These are phyloP conservation scores for Fusarium musae DNA, from an alignment of 2,329 filamentous ascomycete genomes.

Conservation along the genomic window DNA sequence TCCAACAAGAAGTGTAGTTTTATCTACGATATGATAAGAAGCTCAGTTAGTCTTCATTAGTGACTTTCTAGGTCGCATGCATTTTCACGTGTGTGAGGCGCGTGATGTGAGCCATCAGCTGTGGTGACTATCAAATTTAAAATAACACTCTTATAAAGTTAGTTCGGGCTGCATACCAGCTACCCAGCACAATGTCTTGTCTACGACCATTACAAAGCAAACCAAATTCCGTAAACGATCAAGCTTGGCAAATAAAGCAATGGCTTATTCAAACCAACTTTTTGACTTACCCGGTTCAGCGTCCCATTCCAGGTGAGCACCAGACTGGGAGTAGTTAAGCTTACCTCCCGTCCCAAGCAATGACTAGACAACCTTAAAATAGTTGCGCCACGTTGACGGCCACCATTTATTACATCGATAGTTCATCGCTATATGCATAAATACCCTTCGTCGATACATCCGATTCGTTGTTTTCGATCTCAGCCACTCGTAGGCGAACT, in stretches of 20 bases:
- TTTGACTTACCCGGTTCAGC: not conserved
- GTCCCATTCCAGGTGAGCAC: not conserved
- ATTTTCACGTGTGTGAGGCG: no score
- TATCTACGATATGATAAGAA: no score
- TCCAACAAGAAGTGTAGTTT: no score
- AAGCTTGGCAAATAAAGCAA: not conserved
- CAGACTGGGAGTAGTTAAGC: not conserved
- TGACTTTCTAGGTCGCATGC: fast-evolving
- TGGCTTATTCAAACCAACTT: not conserved
- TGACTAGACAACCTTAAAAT: not conserved
- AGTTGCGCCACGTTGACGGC: not conserved
- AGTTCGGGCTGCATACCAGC: no score
- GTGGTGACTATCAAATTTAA: no score
- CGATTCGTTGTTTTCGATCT: not conserved
- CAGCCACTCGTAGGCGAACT: not conserved
- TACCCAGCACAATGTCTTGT: no score
- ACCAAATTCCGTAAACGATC: fast-evolving
- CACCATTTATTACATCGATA: not conserved
- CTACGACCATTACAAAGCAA: not conserved
- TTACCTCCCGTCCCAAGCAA: not conserved
- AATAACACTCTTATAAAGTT: no score
- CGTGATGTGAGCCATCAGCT: no score
- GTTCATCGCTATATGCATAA: not conserved
- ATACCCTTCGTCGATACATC: not conserved
- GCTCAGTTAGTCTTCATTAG: no score